Evolutionary conservation across 257 asterid species (phyloP).

Genomic region (Handroanthus guayacan): DNA sequence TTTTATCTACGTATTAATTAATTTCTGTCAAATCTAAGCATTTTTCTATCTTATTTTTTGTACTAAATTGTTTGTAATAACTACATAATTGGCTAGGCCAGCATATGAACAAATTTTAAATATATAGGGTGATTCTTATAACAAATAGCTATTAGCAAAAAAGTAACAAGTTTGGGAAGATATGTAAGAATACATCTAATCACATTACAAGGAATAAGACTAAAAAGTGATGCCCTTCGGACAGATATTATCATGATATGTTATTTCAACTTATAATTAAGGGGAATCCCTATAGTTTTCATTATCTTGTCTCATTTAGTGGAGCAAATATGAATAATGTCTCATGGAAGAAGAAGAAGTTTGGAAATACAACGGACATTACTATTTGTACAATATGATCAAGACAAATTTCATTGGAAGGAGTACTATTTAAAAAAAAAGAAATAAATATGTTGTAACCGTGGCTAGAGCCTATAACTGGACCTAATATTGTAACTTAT

Average conservation of each 20-base stretch:
- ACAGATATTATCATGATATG: not conserved
- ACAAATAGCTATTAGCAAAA: not conserved
- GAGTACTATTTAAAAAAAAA: too few species aligned
- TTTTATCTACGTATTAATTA: not conserved
- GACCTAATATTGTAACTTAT: not conserved
- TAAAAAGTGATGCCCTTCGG: slow-evolving; percentile 5
- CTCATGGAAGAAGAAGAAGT: not conserved
- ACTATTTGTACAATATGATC: not conserved
- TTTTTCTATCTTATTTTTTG: not conserved
- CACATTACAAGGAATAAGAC: slow-evolving; percentile 15
- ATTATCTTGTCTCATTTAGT: slow-evolving; percentile 46
- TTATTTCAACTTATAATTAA: slow-evolving; percentile 14
- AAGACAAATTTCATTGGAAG: not conserved
- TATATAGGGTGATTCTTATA: not conserved
- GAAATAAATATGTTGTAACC: too few species aligned
- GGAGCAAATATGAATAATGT: slow-evolving; percentile 36
- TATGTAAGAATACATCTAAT: slow-evolving; percentile 36
- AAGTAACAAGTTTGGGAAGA: not conserved
- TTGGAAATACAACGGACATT: not conserved
- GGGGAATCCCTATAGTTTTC: slow-evolving; percentile 35
- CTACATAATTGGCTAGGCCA: not conserved
- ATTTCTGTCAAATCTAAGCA: slow-evolving; percentile 25
- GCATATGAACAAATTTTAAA: not conserved
- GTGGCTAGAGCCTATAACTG: not conserved
- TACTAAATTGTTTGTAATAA: not conserved